phyloP scores from a whole-genome alignment of 768 basidiomycete species.

The Boletus coccyginus region DNA sequence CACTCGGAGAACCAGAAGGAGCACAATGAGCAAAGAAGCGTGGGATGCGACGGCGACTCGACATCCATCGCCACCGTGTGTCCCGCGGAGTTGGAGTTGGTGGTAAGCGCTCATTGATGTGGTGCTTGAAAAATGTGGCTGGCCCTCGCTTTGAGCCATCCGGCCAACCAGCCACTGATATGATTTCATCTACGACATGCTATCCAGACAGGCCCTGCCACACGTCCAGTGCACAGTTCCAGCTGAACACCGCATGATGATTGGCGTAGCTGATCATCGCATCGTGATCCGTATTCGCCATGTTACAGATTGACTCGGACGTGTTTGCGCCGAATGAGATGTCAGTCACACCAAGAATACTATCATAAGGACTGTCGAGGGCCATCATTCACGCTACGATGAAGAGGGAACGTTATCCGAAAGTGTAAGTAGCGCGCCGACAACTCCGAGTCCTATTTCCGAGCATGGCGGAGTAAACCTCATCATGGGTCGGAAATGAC shows the following conservation, averaged over 20 bases:
- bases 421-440: neutral
- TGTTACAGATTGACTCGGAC: neutral
- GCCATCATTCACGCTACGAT: neutral
- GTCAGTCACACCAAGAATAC: neutral
- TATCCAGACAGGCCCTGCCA: neutral
- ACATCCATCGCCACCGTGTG: neutral
- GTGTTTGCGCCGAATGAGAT: neutral
- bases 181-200: neutral
- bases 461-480: neutral
- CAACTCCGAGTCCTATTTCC: neutral
- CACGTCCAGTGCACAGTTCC: neutral
- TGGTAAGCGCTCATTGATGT: neutral
- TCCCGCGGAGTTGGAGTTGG: constrained; percentile 7
- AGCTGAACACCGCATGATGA: neutral
- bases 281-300: neutral
- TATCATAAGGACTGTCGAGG: neutral
- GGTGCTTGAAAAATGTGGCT: neutral
- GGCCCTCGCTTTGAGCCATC: neutral
- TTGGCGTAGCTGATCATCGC: neutral
- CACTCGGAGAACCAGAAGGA: neutral
- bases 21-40: neutral
- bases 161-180: neutral
- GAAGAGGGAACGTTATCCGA: no score
- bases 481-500: neutral
- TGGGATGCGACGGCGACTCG: neutral